Evolutionary conservation across 495 filamentous ascomycete species (phyloP), one percentile per base, ranked within the genome.

Genomic region (Chaetomium cochliodes): DNA sequence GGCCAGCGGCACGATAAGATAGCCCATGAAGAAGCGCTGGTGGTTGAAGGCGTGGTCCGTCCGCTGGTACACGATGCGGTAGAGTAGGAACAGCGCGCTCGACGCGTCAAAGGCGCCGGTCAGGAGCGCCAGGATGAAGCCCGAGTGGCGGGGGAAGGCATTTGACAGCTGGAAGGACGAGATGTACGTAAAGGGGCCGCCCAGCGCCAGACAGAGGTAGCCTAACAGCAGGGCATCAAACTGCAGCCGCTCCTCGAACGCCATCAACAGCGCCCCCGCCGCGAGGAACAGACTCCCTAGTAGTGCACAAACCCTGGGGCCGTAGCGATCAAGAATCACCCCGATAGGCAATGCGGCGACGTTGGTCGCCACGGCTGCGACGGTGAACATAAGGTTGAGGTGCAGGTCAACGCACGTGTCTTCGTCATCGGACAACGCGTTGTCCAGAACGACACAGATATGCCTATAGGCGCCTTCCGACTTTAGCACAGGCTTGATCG

Each of bases 91-190:
- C 3, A 96, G 67, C n/a, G 92, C 91, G 69, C 88, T 92, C 8
- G 89, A 92, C 1, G 92, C 88, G 74, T 97, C 92, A 69, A 96
- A 97, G 46, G 92, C 92, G 6, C 92, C 92, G 0, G 92, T 97
- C 22, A 97, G 78, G 39, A 92, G 82, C 0, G 92, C 91, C 3
- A 97, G 79, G 58, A 97, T 93, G 18, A 96, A 76, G 4, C 92
- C 92, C 1, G 92, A 96, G 66, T 89, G 85, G n/a, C 81, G 80
- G 1, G 92, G 92, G 70, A 97, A 96, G 15, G 92, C 87, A 69
- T 97, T 97, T 50, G 89, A 92, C n/a, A 97, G 82, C 67, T 97
- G 93, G 77, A 97, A 96, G 3, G 88, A 91, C 16, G 90, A 86
- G 63, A 96, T 96, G 78, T 93, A 96, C 28, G 92, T 85, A 70